Evolutionary conservation across 352 stramenopile genomes (phyloP), one percentile per base, ranked within the genome.

Genomic region (Phytophthora sp.): DNA sequence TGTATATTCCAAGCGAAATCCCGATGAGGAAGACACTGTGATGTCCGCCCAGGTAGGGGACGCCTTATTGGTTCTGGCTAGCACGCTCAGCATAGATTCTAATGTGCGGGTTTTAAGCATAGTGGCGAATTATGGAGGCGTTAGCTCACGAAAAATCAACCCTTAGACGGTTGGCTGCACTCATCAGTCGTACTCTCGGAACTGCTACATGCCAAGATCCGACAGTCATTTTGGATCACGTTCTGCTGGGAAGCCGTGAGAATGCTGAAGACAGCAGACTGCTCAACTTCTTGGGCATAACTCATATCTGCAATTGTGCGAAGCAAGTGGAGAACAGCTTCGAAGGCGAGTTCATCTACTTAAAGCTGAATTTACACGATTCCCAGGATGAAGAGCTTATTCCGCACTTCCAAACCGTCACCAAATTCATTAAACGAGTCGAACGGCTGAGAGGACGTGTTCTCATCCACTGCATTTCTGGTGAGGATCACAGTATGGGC

Each of bases 221-320:
- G 6, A 76, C 66, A 5, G 56, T 66, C 28, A 77, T 90, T 21
- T 15, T 87, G 20, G 70, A 81, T 26, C 76, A 87, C 35, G 52
- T 90, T 9, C 32, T 88, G 15, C 56, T 90, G 2, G 81, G 81
- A 3, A 77, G 63, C 20, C 57, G 71, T 5, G 72, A 77, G 13
- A 76, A 88, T 32, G 78, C 81, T 2, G 51, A 62, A 30, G 69
- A 72, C 27, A 79, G 69, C 43, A 57, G 77, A 49, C 30, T 79
- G 48, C 71, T 90, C 15, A 74, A 75, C 32, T 5, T 54, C 0
- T 44, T 66, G 11, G 81, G 81, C 1, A 51, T 90, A 42, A 90
- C 81, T 5, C 81, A 90, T 55, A 76, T 90, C 24, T 85, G 77
- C 68, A 90, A 90, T 56, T 88, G 77, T 44, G 81, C 77, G 0